These are phyloP conservation scores for Penicillium verrucosum DNA, from an alignment of 2,329 filamentous ascomycete genomes.

Conservation along the genomic window DNA sequence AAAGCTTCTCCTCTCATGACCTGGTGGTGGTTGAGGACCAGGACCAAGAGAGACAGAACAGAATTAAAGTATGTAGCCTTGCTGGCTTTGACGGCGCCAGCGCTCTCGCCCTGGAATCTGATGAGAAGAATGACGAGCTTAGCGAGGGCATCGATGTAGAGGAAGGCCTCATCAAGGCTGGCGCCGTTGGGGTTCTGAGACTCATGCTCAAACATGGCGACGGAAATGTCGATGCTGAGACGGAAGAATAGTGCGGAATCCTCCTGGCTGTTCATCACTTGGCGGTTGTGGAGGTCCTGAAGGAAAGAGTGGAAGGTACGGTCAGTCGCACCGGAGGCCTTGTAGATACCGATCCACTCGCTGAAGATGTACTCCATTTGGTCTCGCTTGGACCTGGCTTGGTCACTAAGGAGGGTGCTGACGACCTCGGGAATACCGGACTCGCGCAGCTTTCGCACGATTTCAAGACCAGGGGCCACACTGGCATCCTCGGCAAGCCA, in stretches of 20 bases:
- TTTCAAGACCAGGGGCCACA: constrained; percentile 62
- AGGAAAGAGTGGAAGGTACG: constrained; percentile 73
- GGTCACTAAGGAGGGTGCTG: constrained; percentile 55
- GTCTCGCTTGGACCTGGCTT: constrained; percentile 62
- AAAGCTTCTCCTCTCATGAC: constrained; percentile 75
- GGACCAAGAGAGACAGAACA: constrained; percentile 69
- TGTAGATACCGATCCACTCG: constrained; percentile 84
- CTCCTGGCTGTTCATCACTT: constrained; percentile 69
- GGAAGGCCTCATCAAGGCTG: constrained; percentile 58
- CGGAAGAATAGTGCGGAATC: constrained; percentile 78
- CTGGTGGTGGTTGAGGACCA: constrained; percentile 84
- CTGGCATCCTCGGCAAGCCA: constrained; percentile 75
- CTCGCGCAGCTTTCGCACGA: constrained; percentile 64
- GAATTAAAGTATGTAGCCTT: constrained; percentile 73
- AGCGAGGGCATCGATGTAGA: constrained; percentile 74
- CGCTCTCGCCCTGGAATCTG: constrained; percentile 63
- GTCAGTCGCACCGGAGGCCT: constrained; percentile 71
- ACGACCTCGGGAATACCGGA: constrained; percentile 55
- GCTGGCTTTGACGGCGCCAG: constrained; percentile 57
- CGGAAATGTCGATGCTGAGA: constrained; percentile 73
- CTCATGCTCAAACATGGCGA: constrained; percentile 72
- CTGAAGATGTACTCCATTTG: constrained; percentile 94
- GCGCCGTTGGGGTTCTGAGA: constrained; percentile 56
- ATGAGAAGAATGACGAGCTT: constrained; percentile 76
- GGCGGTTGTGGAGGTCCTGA: constrained; percentile 72